A percentile compares a stretch with the other conserved stretches of the same genome.
Evolutionary conservation across 768 basidiomycete genomes (phyloP).

Genomic region (Sarcodon sp.): DNA sequence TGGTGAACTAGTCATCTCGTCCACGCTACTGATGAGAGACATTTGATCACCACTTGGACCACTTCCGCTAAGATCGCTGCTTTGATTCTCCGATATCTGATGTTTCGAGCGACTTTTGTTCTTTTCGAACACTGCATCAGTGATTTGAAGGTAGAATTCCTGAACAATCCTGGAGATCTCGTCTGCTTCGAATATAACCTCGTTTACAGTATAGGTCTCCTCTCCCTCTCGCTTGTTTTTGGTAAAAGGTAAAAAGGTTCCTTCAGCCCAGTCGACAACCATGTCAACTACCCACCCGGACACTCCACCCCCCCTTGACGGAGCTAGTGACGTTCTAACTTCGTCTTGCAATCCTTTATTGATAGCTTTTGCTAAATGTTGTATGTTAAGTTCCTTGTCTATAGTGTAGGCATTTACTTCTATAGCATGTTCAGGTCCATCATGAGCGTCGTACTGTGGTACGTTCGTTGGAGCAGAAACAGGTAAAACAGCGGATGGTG

Average conservation of each 20-base stretch:
- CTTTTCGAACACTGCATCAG: neutral
- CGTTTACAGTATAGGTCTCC: neutral
- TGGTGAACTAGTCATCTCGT: slow-evolving; percentile 4
- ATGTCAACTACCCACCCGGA: neutral
- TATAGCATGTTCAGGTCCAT: slow-evolving; percentile 21
- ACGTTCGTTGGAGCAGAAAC: slow-evolving; percentile 7
- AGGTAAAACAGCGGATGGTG: slow-evolving; percentile 16
- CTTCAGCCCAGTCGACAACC: neutral
- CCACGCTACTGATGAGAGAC: neutral
- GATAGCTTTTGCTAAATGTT: slow-evolving; percentile 36
- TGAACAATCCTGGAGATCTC: neutral
- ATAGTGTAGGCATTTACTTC: slow-evolving; percentile 56
- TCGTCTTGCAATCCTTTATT: slow-evolving; percentile 41
- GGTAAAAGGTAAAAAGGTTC: neutral
- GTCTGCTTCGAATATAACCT: neutral
- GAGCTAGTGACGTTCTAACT: slow-evolving; percentile 33
- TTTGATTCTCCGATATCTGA: neutral
- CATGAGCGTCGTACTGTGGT: slow-evolving; percentile 6
- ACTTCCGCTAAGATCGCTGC: neutral
- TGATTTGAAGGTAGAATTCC: neutral
- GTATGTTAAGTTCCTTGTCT: slow-evolving; percentile 13
- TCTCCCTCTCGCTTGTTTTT: neutral
- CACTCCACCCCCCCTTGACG: slow-evolving; percentile 8
- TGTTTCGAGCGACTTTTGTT: neutral
- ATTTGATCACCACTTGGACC: neutral